Conservation (phyloP, 768 basidiomycete genomes). For the Xerocomellus amylosporus region DNA sequence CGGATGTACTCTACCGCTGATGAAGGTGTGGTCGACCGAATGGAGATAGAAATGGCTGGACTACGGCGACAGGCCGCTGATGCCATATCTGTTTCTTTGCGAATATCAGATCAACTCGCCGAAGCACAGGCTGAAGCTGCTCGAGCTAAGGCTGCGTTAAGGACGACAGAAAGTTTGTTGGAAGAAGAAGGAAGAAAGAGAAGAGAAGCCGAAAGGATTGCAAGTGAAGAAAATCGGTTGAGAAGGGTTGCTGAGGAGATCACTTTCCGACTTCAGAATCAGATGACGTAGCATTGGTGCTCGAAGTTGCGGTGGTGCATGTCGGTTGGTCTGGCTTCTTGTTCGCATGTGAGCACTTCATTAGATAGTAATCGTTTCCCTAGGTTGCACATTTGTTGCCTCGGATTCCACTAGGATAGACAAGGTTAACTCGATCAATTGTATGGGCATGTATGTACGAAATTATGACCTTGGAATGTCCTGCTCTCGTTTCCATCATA, state of each 20-base stretch:
- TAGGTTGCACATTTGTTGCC: background rate
- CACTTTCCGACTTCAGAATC: constrained; percentile 36
- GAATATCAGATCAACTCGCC: constrained; percentile 68
- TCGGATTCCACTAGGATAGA: constrained; percentile 9
- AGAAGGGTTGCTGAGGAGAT: constrained; percentile 52
- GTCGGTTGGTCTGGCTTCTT: background rate
- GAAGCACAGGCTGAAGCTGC: constrained; percentile 61
- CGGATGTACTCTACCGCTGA: constrained; percentile 32
- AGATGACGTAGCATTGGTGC: constrained; percentile 7
- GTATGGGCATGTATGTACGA: background rate
- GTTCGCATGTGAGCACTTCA: background rate
- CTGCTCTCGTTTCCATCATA: background rate
- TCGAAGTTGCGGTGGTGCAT: background rate
- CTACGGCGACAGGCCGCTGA: constrained; percentile 68
- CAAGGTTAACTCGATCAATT: background rate
- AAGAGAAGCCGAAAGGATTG: constrained; percentile 54
- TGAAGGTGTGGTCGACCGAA: constrained; percentile 51
- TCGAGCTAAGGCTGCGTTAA: constrained; percentile 51
- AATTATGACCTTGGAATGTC: background rate
- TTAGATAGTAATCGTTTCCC: background rate
- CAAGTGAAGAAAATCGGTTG: constrained; percentile 47
- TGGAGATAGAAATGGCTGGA: constrained; percentile 62
- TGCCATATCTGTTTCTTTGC: constrained; percentile 59
- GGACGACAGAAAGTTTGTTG: constrained; percentile 53
- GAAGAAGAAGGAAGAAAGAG: constrained; percentile 60